Percentiles rank a stretch among this genome's conserved stretches.
phyloP scores from a whole-genome alignment of 2,329 filamentous ascomycete genomes.

The Colletotrichum filicis region DNA sequence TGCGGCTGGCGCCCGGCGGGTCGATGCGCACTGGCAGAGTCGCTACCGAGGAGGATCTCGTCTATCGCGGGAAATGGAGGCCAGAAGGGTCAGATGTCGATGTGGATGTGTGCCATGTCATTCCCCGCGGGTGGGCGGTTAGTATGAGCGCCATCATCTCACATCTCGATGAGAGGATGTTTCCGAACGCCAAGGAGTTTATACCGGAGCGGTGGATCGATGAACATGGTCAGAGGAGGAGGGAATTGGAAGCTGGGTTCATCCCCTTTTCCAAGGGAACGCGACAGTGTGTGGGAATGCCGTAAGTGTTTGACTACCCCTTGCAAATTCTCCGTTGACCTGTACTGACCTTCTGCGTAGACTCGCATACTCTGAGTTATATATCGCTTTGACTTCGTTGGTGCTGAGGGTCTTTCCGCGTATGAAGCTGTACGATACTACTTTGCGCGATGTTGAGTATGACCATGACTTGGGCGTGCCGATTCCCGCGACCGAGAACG shows the following conservation, averaged over 20 bases:
- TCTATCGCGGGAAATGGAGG: slow-evolving; percentile 35
- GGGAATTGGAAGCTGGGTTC: slow-evolving; percentile 23
- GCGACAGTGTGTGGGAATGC: slow-evolving; percentile 35
- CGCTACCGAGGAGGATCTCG: slow-evolving; percentile 36
- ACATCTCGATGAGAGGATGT: slow-evolving; percentile 35
- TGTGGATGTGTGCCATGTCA: slow-evolving; percentile 15
- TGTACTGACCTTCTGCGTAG: slow-evolving; percentile 27
- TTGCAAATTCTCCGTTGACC: neutral
- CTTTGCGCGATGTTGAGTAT: slow-evolving; percentile 40
- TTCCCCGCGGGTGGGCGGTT: slow-evolving; percentile 22
- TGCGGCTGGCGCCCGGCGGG: slow-evolving; percentile 37
- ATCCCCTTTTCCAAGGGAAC: slow-evolving; percentile 34
- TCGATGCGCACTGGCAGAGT: slow-evolving; percentile 28
- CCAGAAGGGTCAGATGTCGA: neutral
- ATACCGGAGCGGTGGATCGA: slow-evolving; percentile 39
- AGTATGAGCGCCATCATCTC: slow-evolving; percentile 34
- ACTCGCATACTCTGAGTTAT: slow-evolving; percentile 43
- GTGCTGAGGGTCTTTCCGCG: slow-evolving; percentile 41
- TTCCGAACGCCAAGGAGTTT: slow-evolving; percentile 31
- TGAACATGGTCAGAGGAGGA: slow-evolving; percentile 14
- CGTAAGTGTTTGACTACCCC: slow-evolving; percentile 19
- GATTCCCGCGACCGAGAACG: slow-evolving; percentile 33
- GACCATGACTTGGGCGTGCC: slow-evolving; percentile 41
- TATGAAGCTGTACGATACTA: slow-evolving; percentile 43
- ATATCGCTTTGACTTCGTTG: slow-evolving; percentile 40